Percentiles rank a stretch among this genome's conserved stretches.
phyloP scores from a whole-genome alignment of 2,329 filamentous ascomycete species.

The Calcarisporium arbuscula region DNA sequence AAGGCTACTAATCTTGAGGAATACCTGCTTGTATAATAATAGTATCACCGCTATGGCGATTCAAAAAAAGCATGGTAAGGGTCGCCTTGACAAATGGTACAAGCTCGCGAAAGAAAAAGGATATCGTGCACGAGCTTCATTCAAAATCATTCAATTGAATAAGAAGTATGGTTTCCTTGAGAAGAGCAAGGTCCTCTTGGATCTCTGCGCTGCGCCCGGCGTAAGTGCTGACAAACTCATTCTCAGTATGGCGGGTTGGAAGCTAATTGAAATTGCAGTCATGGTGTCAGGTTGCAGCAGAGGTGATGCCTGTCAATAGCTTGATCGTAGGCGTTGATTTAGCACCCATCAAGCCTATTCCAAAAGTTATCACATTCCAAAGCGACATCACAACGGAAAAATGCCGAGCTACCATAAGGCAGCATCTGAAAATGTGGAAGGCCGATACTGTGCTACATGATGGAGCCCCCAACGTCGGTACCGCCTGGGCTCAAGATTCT shows the following conservation, averaged over 20 bases:
- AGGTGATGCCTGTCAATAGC: constrained; percentile 85
- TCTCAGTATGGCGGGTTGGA: too few species aligned
- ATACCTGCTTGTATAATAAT: background rate
- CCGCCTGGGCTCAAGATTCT: constrained; percentile 95
- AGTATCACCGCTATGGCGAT: constrained; percentile 65
- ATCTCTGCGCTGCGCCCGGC: constrained; percentile 95
- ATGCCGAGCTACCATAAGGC: constrained; percentile 80
- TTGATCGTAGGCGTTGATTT: constrained; percentile 94
- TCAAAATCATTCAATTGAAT: constrained; percentile 97
- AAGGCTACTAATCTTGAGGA: background rate
- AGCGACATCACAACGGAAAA: constrained; percentile 98
- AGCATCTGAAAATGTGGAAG: constrained; percentile 93
- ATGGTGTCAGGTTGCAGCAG: constrained; percentile 94
- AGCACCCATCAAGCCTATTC: constrained; percentile 90
- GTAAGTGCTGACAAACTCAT: constrained; percentile 49
- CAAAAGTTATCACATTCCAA: constrained; percentile 90
- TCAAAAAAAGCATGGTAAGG: constrained; percentile 98
- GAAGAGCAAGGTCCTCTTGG: constrained; percentile 90
- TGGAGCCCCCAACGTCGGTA: constrained; percentile 95
- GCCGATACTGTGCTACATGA: constrained; percentile 94
- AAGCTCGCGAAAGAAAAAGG: constrained; percentile 98
- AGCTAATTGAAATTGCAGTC: constrained; percentile 56
- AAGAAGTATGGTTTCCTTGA: constrained; percentile 99
- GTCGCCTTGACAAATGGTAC: constrained; percentile 98
- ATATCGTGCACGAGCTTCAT: constrained; percentile 89